phyloP scores from a whole-genome alignment of 208 protist species.

The Herpetomonas samuelpessoai region DNA sequence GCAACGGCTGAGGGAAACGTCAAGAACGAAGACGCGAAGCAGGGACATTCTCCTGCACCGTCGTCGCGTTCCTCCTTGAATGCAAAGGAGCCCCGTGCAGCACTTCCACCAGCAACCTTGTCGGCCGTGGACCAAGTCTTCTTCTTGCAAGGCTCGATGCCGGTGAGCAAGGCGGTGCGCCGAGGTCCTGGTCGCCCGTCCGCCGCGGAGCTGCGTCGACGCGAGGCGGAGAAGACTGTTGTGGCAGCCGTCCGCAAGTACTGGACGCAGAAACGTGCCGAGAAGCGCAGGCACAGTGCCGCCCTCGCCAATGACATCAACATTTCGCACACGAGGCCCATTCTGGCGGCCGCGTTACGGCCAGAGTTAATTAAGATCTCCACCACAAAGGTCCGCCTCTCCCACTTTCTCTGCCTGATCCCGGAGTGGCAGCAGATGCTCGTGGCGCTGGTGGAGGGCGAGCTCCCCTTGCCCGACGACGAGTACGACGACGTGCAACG shows the following conservation, averaged over 20 bases:
- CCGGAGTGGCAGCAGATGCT: constrained; percentile 79
- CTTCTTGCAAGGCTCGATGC: constrained; percentile 2
- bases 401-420: constrained; percentile 70
- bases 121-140: not conserved
- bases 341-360: constrained; percentile 48
- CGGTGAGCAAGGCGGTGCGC: constrained; percentile 6
- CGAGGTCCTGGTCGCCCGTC: constrained; percentile 49
- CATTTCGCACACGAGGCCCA: constrained; percentile 18
- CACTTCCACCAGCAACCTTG: not conserved
- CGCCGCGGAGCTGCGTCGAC: constrained; percentile 25
- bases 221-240: constrained; percentile 24
- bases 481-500: constrained; percentile 77
- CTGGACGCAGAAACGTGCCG: constrained; percentile 51
- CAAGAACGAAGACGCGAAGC: not conserved
- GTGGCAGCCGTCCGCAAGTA: constrained; percentile 44
- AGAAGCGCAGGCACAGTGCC: constrained; percentile 31
- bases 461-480: constrained; percentile 68
- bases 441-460: constrained; percentile 51
- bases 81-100: not conserved
- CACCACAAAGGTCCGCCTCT: constrained; percentile 50
- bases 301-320: constrained; percentile 46
- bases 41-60: not conserved
- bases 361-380: constrained; percentile 73
- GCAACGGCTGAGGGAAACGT: not conserved
- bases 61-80: not conserved